Conservation (phyloP, 371 early-diverging fungal genomes). For the Lichtheimia corymbifera region DNA sequence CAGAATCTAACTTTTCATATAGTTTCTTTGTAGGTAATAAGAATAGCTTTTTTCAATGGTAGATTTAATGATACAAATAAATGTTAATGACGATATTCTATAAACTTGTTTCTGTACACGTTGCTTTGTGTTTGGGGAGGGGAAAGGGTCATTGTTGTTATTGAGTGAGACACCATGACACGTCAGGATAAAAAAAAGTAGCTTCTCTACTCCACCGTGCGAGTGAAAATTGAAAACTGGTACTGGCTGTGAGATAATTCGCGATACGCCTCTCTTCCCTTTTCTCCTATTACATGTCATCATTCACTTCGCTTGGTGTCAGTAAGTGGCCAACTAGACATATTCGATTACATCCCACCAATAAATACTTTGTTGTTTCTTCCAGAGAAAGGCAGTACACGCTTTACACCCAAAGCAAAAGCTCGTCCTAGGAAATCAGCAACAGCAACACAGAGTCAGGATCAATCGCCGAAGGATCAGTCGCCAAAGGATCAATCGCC, state of each 20-base stretch:
- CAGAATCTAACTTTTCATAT: no score
- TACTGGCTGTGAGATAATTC: background rate
- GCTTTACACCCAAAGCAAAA: slow-evolving; percentile 32
- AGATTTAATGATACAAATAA: background rate
- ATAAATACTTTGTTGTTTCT: background rate
- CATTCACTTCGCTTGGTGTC: slow-evolving; percentile 25
- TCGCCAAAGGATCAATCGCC: background rate
- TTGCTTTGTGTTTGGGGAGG: no score
- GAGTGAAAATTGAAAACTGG: background rate
- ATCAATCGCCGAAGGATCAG: background rate
- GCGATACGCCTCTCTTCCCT: no score
- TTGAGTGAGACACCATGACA: no score
- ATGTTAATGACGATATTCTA: background rate
- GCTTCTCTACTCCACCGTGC: no score
- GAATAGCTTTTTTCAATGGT: no score
- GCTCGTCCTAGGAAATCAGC: slow-evolving; percentile 3
- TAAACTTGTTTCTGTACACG: background rate
- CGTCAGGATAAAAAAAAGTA: no score
- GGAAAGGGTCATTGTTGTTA: no score
- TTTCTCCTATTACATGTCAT: slow-evolving; percentile 16
- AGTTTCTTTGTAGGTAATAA: no score
- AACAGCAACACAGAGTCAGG: slow-evolving; percentile 5
- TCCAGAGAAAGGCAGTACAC: slow-evolving; percentile 27
- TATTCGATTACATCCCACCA: no score
- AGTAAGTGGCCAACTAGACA: slow-evolving; percentile 17